Evolutionary conservation across 352 stramenopile species (phyloP).

Genomic region (Globisporangium nunn): DNA sequence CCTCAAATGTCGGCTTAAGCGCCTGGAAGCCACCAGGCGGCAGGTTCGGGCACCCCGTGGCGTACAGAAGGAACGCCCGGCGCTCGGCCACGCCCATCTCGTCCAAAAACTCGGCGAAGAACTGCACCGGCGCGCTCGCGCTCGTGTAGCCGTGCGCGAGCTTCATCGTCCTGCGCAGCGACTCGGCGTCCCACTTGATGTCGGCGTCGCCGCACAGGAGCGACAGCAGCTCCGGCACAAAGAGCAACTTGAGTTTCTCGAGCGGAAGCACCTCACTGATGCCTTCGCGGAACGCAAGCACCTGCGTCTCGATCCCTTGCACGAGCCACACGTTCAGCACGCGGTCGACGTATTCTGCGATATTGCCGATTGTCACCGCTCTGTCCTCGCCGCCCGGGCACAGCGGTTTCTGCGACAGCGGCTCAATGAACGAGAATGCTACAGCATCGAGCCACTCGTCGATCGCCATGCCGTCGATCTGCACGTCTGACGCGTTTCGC

Average conservation of each 20-base stretch:
- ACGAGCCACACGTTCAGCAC: conserved; percentile 62
- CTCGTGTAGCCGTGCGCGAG: conserved; percentile 80
- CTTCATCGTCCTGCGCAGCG: conserved; percentile 64
- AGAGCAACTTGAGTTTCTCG: conserved; percentile 62
- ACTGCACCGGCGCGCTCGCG: conserved; percentile 58
- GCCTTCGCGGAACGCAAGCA: conserved; percentile 68
- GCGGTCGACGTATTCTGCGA: conserved; percentile 43
- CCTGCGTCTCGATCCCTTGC: conserved; percentile 52
- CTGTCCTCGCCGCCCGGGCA: conserved; percentile 31
- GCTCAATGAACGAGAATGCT: conserved; percentile 70
- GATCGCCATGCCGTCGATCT: conserved; percentile 48
- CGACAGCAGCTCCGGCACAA: conserved; percentile 54
- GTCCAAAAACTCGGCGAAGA: conserved; percentile 64
- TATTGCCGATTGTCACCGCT: conserved; percentile 44
- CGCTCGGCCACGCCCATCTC: conserved; percentile 52
- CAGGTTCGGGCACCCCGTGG: conserved; percentile 77
- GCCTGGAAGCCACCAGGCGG: conserved; percentile 60
- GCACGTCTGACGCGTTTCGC: conserved; percentile 21
- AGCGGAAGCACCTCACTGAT: conserved; percentile 69
- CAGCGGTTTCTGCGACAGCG: conserved; percentile 63
- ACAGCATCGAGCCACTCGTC: conserved; percentile 60
- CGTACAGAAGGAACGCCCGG: conserved; percentile 72
- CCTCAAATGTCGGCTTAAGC: conserved; percentile 72
- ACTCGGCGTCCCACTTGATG: conserved; percentile 59
- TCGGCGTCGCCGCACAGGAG: conserved; percentile 71